Percentiles rank a stretch among this genome's conserved stretches.
Conservation (phyloP, 108 stramenopile genomes). For the Pseudonitzschia multistriata region DNA sequence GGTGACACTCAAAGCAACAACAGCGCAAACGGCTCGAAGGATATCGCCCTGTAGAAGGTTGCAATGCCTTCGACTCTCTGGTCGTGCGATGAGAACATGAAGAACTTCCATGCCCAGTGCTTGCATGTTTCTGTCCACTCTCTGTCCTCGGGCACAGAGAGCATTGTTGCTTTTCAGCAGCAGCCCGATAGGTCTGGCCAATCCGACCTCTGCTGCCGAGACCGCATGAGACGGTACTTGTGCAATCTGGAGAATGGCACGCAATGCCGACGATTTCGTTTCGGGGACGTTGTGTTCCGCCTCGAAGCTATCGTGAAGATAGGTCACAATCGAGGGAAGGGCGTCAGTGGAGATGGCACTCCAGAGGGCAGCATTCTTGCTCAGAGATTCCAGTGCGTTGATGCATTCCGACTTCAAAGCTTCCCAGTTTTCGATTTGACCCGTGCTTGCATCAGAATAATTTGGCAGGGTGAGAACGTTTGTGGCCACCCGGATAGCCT, state of each 20-base stretch:
- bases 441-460: slow-evolving; percentile 33
- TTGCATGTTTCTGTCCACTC: slow-evolving; percentile 23
- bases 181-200: slow-evolving; percentile 39
- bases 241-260: slow-evolving; percentile 53
- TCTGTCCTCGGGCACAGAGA: neutral
- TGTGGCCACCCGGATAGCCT: slow-evolving; percentile 63
- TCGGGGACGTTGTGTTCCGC: slow-evolving; percentile 17
- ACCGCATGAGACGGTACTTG: slow-evolving; percentile 66
- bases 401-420: slow-evolving; percentile 69
- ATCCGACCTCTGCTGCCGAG: slow-evolving; percentile 51
- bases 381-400: slow-evolving; percentile 61
- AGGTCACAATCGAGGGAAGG: slow-evolving; percentile 60
- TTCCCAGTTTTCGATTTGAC: slow-evolving; percentile 46
- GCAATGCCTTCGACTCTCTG: slow-evolving; percentile 24
- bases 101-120: slow-evolving; percentile 54
- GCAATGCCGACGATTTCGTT: slow-evolving; percentile 51
- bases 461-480: slow-evolving; percentile 51
- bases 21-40: slow-evolving; percentile 33
- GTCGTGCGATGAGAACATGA: slow-evolving; percentile 39
- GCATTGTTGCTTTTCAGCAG: slow-evolving; percentile 17
- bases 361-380: slow-evolving; percentile 66
- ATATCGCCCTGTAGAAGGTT: slow-evolving; percentile 28
- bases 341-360: slow-evolving; percentile 58
- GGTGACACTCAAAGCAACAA: slow-evolving; percentile 34
- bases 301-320: slow-evolving; percentile 38